phyloP scores from a whole-genome alignment of 352 stramenopile genomes.

The Sclerospora graminicola region DNA sequence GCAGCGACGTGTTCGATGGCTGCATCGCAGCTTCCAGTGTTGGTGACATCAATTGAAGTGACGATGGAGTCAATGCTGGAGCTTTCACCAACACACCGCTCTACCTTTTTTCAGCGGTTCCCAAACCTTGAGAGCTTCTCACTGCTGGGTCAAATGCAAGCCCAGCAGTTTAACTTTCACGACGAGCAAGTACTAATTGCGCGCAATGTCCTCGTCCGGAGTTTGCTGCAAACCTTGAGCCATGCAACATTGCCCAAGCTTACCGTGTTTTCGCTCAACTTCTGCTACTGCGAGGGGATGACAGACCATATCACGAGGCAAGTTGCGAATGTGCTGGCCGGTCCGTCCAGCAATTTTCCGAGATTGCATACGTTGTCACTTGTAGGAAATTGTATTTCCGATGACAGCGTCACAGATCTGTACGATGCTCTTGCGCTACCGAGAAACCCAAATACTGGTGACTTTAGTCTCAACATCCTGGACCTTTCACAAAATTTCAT shows the following conservation, averaged over 20 bases:
- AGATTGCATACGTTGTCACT: constrained; percentile 25
- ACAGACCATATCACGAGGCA: constrained; percentile 37
- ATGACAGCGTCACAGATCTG: constrained; percentile 31
- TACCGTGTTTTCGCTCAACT: constrained; percentile 21
- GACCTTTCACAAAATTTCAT: constrained; percentile 51
- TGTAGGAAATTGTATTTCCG: constrained; percentile 44
- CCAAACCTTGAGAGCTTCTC: constrained; percentile 28
- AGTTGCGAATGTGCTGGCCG: constrained; percentile 22
- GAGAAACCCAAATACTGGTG: background rate
- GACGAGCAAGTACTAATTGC: constrained; percentile 22
- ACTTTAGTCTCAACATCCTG: constrained; percentile 8
- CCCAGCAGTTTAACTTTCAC: constrained; percentile 39
- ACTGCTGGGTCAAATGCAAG: constrained; percentile 18
- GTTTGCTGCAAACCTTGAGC: constrained; percentile 21
- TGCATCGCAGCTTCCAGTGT: constrained; percentile 18
- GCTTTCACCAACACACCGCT: constrained; percentile 8
- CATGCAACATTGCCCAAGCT: constrained; percentile 21
- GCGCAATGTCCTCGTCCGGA: constrained; percentile 31
- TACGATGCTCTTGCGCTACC: constrained; percentile 22
- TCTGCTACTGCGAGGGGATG: constrained; percentile 39
- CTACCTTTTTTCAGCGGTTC: constrained; percentile 30
- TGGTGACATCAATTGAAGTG: constrained; percentile 29
- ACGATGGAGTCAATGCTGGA: constrained; percentile 13
- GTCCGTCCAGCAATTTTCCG: constrained; percentile 21
- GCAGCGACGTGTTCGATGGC: constrained; percentile 24